Evolutionary conservation across 371 early-diverging fungal genomes (phyloP), one percentile per base, ranked within the genome.

Genomic region (Actinomortierella wolfii): DNA sequence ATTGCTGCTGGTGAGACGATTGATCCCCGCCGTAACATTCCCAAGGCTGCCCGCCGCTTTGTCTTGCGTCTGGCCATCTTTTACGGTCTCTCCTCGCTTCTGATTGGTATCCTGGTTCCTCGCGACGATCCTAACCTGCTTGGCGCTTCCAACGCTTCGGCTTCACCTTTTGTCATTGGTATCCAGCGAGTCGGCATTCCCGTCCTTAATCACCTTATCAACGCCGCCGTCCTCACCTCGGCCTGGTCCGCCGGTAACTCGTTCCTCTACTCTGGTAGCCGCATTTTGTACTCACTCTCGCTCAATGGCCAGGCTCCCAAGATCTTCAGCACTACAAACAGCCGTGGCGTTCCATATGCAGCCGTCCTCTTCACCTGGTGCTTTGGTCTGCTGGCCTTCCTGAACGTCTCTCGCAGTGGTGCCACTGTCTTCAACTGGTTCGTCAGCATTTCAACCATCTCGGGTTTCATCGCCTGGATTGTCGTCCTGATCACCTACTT

Each of bases 381-480:
- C n/a, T 58, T 89, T 44, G 88, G 87, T 24, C 83, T 84, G 66
- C 62, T 89, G 51, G 85, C 87, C 20, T 83, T 83, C 74, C 70
- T 86, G 53, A 83, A 82, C 17, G 88, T 92, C 3, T 94, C 91
- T 65, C 80, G 67, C 45, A 89, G 89, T 79, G 76, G 92, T 21
- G 80, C 88, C 51, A 81, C 81, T 13, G 88, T 92, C 14, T 94
- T 93, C 67, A 80, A 67, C 47, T 91, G 90, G 85, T 76, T 93
- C 28, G 79, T 89, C 53, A 81, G 79, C 61, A 57, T 93, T 23
- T 81, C 90, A 25, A 87, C 89, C 1, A 78, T 89, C 18, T 87
- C 95, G 17, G 92, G 92, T 51, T 81, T 94, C 46, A 77, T 91
- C 29, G 86, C 90, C 50, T 95, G 94, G 94, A 68, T 91, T 23